These are phyloP conservation scores for Scheffersomyces quercinus DNA, from an alignment of 1,139 yeast genomes.

Conservation along the genomic window DNA sequence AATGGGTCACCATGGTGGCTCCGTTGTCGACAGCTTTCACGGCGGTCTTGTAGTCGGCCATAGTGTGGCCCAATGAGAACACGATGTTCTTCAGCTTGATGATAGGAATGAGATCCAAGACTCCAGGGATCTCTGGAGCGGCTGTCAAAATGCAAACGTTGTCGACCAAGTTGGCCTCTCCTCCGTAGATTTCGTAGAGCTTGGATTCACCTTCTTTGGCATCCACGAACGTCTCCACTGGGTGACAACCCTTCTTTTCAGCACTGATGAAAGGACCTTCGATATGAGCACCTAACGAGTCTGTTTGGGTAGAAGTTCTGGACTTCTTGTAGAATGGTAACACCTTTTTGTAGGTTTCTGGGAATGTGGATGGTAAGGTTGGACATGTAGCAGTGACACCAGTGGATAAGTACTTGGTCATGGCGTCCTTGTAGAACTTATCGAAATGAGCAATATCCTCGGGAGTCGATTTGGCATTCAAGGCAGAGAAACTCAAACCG, in stretches of 20 bases:
- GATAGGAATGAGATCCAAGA: conserved; percentile 48
- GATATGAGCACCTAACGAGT: conserved; percentile 62
- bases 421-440: conserved; percentile 42
- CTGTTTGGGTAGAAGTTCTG: conserved; percentile 40
- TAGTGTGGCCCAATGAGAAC: conserved; percentile 61
- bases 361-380: conserved; percentile 57
- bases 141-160: conserved; percentile 57
- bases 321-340: conserved; percentile 47
- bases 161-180: conserved; percentile 35
- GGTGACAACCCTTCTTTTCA: conserved; percentile 64
- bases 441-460: conserved; percentile 34
- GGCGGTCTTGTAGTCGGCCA: conserved; percentile 50
- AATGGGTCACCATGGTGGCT: conserved; percentile 62
- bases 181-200: conserved; percentile 49
- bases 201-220: conserved; percentile 42
- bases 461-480: conserved; percentile 34
- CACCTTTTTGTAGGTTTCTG: conserved; percentile 52
- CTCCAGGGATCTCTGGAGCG: conserved; percentile 63
- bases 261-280: conserved; percentile 65
- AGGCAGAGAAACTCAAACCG: conserved; percentile 56
- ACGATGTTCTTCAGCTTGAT: conserved; percentile 37
- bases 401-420: conserved; percentile 50
- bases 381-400: conserved; percentile 66
- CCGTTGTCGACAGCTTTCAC: conserved; percentile 52
- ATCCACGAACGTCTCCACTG: conserved; percentile 53